Conservation (phyloP, 768 basidiomycete genomes). For the Butyriboletus loyo region DNA sequence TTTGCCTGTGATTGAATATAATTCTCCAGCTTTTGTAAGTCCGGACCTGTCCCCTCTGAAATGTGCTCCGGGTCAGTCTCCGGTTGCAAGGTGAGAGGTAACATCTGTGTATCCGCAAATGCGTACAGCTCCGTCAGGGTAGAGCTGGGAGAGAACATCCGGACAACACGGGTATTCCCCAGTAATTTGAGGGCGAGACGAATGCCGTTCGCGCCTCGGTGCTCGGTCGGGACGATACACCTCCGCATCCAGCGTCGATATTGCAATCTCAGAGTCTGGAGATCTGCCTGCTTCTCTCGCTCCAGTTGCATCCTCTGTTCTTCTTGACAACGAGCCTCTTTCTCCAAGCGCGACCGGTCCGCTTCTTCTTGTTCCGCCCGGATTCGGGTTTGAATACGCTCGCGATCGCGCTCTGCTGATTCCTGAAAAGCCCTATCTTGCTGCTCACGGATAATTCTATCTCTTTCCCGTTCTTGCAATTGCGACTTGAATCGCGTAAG, state of each 20-base stretch:
- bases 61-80: constrained; percentile 43
- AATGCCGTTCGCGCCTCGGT: constrained; percentile 29
- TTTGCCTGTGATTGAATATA: constrained; percentile 30
- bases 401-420: constrained; percentile 61
- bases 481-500: constrained; percentile 58
- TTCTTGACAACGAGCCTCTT: constrained; percentile 29
- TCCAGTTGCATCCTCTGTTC: constrained; percentile 37
- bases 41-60: constrained; percentile 35
- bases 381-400: constrained; percentile 58
- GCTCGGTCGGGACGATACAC: constrained; percentile 38
- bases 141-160: constrained; percentile 48
- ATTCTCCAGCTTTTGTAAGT: constrained; percentile 36
- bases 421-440: constrained; percentile 80
- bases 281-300: constrained; percentile 34
- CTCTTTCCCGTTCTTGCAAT: constrained; percentile 47
- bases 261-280: constrained; percentile 39
- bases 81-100: constrained; percentile 39
- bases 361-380: constrained; percentile 39
- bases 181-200: constrained; percentile 55
- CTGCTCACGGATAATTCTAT: constrained; percentile 67
- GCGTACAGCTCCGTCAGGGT: constrained; percentile 67
- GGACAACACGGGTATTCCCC: constrained; percentile 54
- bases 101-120: constrained; percentile 62
- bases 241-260: constrained; percentile 64
- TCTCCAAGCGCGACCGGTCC: constrained; percentile 34